phyloP scores from a whole-genome alignment of 116 monocot genomes.

The Papilionanthe hybrid region DNA sequence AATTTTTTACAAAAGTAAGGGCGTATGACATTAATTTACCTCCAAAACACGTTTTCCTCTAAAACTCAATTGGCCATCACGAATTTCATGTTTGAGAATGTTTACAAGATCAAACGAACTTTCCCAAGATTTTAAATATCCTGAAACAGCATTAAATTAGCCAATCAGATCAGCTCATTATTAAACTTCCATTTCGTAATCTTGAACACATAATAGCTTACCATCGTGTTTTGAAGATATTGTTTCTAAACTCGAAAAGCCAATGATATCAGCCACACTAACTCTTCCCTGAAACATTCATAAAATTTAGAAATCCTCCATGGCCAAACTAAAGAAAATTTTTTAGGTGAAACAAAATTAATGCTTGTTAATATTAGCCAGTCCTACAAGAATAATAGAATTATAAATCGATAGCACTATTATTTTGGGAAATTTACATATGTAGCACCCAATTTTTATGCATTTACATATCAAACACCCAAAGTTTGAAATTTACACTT shows the following conservation, averaged over 20 bases:
- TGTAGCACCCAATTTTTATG: too few species aligned
- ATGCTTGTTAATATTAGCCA: background rate
- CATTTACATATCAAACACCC: too few species aligned
- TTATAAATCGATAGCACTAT: background rate
- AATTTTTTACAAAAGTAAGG: background rate
- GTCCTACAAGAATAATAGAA: background rate
- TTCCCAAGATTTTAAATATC: conserved; percentile 71
- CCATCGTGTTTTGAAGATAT: conserved; percentile 61
- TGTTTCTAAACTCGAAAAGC: conserved; percentile 56
- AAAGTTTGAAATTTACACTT: too few species aligned
- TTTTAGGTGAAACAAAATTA: background rate
- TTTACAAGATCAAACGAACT: conserved; percentile 78
- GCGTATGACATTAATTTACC: conserved; percentile 28
- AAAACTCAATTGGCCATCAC: conserved; percentile 92
- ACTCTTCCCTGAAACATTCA: conserved; percentile 59
- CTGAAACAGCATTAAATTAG: conserved; percentile 20
- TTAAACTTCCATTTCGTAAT: background rate
- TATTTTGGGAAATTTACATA: too few species aligned
- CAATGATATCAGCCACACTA: conserved; percentile 80
- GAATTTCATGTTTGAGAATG: conserved; percentile 82
- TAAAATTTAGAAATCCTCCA: background rate
- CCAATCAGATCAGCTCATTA: background rate
- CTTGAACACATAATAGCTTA: conserved; percentile 12
- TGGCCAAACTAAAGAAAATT: background rate
- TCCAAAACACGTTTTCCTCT: conserved; percentile 86